phyloP scores from a whole-genome alignment of 129 eudicot species.

The Flaveria linearis region DNA sequence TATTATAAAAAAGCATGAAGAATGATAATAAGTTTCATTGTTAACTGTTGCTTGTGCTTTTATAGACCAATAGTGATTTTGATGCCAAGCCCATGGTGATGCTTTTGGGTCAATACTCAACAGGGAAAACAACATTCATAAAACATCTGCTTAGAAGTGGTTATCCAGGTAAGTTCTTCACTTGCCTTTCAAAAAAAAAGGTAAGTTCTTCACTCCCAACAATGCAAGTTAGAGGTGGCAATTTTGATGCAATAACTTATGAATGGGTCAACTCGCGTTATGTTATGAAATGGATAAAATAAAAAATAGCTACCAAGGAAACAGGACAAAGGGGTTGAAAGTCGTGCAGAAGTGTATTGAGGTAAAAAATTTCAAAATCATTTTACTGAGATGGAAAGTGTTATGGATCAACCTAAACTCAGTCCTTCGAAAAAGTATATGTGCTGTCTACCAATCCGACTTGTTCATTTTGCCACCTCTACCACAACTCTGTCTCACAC shows the following conservation, averaged over 20 bases:
- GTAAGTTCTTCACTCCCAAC: constrained; percentile 10
- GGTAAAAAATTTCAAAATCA: background rate
- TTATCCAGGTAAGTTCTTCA: constrained; percentile 86
- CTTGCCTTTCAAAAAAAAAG: no score
- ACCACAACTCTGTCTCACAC: constrained; percentile 16
- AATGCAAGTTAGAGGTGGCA: constrained; percentile 1
- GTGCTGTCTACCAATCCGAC: background rate
- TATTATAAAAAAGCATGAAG: background rate
- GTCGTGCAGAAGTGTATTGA: background rate
- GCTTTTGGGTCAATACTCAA: no score
- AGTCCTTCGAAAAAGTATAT: background rate
- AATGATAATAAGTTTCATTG: background rate
- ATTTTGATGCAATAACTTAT: background rate
- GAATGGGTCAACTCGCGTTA: background rate
- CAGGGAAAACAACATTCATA: no score
- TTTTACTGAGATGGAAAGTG: background rate
- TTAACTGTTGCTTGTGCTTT: no score
- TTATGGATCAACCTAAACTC: background rate
- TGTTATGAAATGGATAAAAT: no score
- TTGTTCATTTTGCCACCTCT: background rate
- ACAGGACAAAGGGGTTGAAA: background rate
- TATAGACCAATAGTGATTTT: no score
- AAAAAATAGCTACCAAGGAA: no score
- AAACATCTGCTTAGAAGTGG: constrained; percentile 73
- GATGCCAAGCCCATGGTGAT: no score